phyloP scores from a whole-genome alignment of 208 protist genomes.

The Trypanosoma brucei region DNA sequence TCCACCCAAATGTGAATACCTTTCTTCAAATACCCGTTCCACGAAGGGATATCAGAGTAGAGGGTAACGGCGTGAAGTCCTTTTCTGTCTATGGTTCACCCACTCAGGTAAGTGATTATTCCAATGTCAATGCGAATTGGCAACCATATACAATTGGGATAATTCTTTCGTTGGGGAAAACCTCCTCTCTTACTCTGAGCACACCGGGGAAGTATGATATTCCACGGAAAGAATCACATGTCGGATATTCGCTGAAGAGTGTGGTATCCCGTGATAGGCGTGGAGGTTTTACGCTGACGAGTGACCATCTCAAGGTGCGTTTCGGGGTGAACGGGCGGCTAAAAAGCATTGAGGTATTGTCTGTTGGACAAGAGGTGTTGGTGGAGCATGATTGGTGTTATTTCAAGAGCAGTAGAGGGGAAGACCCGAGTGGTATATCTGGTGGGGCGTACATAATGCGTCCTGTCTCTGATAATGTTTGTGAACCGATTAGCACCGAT shows the following conservation, averaged over 20 bases:
- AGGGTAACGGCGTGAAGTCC: background rate
- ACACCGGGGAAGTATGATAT: background rate
- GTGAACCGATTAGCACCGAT: conserved; percentile 1
- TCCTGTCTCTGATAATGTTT: conserved; percentile 1
- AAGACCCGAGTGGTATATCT: background rate
- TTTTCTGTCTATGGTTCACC: conserved; percentile 8
- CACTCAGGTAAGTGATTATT: conserved; percentile 10
- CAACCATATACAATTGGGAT: conserved; percentile 8
- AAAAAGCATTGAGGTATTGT: background rate
- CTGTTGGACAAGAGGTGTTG: background rate
- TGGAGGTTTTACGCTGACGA: background rate
- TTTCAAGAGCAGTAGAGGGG: conserved; percentile 8
- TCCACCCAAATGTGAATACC: background rate
- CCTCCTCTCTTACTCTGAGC: background rate
- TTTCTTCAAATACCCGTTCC: conserved; percentile 13
- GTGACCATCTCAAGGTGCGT: background rate
- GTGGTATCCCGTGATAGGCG: too few species aligned
- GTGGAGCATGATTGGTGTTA: conserved; percentile 16
- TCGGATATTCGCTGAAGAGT: too few species aligned
- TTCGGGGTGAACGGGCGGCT: conserved; percentile 4
- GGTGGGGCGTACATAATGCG: conserved; percentile 22
- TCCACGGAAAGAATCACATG: too few species aligned
- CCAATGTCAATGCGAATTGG: conserved; percentile 1
- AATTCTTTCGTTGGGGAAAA: background rate
- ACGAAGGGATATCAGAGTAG: background rate